Evolutionary conservation across 192 early-diverging fungal genomes (phyloP).

Genomic region (Borealophlyctis nickersoniae): DNA sequence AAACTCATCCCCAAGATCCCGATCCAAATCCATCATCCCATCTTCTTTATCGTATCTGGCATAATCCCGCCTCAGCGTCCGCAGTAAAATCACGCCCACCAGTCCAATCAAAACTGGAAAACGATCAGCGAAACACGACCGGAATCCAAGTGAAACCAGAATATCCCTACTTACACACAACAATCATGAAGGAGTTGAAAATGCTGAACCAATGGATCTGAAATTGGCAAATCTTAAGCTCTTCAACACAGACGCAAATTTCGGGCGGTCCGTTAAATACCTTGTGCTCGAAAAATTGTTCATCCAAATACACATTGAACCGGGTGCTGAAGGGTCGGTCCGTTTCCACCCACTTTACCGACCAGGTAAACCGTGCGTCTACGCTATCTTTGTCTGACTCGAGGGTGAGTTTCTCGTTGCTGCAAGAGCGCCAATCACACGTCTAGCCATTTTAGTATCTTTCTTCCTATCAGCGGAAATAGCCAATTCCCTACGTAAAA

Average conservation of each 20-base stretch:
- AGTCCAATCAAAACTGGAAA: constrained; percentile 71
- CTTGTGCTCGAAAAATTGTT: constrained; percentile 79
- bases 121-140: no score
- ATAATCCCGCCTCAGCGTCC: constrained; percentile 88
- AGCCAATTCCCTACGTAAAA: no score
- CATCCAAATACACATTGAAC: constrained; percentile 81
- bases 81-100: constrained; percentile 84
- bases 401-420: constrained; percentile 11
- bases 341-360: constrained; percentile 61
- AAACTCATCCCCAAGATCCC: constrained; percentile 85
- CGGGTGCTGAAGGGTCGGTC: constrained; percentile 63
- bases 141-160: no score
- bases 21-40: constrained; percentile 64
- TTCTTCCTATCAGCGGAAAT: no score
- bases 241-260: no score
- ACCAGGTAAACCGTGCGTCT: constrained; percentile 61
- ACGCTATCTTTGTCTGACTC: not conserved
- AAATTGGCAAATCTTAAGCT: no score
- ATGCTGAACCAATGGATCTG: constrained; percentile 93
- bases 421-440: no score
- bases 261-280: constrained; percentile 45
- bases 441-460: no score
- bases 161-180: constrained; percentile 47
- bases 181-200: constrained; percentile 91
- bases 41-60: constrained; percentile 84